A percentile compares a stretch with the other conserved stretches of the same genome.
Evolutionary conservation across 495 filamentous ascomycete species (phyloP).

Genomic region (Xanthoparmelia taractica): DNA sequence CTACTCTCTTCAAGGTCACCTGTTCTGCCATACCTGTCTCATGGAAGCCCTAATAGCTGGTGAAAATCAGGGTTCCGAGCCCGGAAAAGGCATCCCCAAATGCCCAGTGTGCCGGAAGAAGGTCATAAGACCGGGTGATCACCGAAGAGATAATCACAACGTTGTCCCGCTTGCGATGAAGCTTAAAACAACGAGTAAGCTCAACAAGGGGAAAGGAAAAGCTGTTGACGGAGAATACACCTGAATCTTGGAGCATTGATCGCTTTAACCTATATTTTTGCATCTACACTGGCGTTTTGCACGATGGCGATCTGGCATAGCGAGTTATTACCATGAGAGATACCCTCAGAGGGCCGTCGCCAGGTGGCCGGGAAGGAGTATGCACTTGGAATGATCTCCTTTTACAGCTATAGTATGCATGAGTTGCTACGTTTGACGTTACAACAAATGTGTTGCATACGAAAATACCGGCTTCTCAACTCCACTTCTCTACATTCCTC

Average conservation of each 20-base stretch:
- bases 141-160: slow-evolving; percentile 37
- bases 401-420: background rate
- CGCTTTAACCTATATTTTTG: background rate
- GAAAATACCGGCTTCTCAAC: background rate
- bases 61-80: slow-evolving; percentile 37
- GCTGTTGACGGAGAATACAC: background rate
- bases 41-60: slow-evolving; percentile 61
- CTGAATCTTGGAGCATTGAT: background rate
- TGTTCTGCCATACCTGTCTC: slow-evolving; percentile 79
- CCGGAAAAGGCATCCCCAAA: slow-evolving; percentile 28
- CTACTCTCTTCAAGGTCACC: slow-evolving; percentile 51
- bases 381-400: background rate
- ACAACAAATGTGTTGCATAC: too few species aligned
- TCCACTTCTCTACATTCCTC: background rate
- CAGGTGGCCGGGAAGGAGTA: background rate
- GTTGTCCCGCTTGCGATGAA: slow-evolving; percentile 56
- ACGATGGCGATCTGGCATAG: slow-evolving; percentile 5
- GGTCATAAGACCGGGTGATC: slow-evolving; percentile 21
- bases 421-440: too few species aligned
- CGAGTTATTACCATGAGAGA: slow-evolving; percentile 1
- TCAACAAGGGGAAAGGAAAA: slow-evolving; percentile 24
- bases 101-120: slow-evolving; percentile 47
- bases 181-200: slow-evolving; percentile 39
- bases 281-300: background rate
- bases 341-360: background rate